phyloP scores from a whole-genome alignment of 2,329 filamentous ascomycete species.

The Neobulgaria alba region DNA sequence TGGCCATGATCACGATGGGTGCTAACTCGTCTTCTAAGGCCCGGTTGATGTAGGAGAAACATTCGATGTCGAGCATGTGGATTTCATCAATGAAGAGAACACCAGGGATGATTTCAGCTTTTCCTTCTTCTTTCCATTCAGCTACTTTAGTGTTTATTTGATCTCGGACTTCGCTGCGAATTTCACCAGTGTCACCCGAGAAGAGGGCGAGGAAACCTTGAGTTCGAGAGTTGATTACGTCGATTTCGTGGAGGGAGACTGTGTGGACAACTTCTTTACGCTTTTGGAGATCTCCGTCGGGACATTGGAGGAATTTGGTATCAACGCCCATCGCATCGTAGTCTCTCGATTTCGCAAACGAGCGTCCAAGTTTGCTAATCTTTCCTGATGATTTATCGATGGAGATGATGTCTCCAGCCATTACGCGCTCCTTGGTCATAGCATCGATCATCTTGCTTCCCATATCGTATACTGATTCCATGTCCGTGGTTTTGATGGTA shows the following conservation, averaged over 20 bases:
- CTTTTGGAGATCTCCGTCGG: conserved; percentile 94
- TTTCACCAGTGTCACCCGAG: conserved; percentile 96
- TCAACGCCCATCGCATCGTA: conserved; percentile 99
- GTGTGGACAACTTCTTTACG: conserved; percentile 96
- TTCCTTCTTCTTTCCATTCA: conserved; percentile 99
- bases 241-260: conserved; percentile 94
- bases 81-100: conserved; percentile 98
- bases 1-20: conserved; percentile 98
- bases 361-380: conserved; percentile 93
- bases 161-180: conserved; percentile 90
- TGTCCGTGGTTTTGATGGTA: conserved; percentile 98
- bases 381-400: conserved; percentile 98
- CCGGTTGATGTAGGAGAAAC: conserved; percentile 97
- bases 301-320: conserved; percentile 96
- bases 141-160: conserved; percentile 99
- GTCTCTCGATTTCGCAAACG: conserved; percentile 88
- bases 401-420: conserved; percentile 96
- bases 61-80: conserved; percentile 99
- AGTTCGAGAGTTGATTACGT: conserved; percentile 98
- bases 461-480: conserved; percentile 99
- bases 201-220: conserved; percentile 96
- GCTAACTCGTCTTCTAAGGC: conserved; percentile 91
- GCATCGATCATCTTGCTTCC: conserved; percentile 99
- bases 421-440: conserved; percentile 98
- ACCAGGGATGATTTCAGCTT: conserved; percentile 94